phyloP scores from a whole-genome alignment of 495 filamentous ascomycete genomes.

The Penicillium subrubescens region DNA sequence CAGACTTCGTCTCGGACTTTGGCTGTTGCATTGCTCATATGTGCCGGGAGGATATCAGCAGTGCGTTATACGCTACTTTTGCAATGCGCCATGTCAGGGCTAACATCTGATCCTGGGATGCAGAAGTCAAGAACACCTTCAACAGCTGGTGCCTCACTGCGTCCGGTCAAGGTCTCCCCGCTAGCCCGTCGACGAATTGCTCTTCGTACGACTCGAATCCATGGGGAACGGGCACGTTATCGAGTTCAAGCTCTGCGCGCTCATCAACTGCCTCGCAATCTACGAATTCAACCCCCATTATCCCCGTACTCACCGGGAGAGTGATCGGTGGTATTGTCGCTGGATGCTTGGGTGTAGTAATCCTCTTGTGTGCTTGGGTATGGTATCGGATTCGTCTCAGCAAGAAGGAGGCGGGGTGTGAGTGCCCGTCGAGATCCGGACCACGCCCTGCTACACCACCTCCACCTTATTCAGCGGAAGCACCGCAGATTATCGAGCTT shows the following conservation, averaged over 20 bases:
- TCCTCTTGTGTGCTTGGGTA: not conserved
- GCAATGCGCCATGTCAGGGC: not conserved
- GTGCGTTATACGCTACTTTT: not conserved
- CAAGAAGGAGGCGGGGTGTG: not conserved
- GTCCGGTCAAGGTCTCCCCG: not conserved
- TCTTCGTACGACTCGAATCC: not conserved
- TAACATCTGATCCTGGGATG: not conserved
- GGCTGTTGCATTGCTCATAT: not conserved
- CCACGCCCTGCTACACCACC: not conserved
- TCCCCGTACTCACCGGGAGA: not conserved
- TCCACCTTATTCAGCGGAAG: constrained; percentile 8
- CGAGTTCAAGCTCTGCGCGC: not conserved
- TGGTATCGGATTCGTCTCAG: not conserved
- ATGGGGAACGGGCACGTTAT: not conserved
- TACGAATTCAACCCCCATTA: too few relatives aligned
- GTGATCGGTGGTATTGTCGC: not conserved
- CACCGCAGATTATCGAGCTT: not conserved
- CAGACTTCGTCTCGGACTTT: not conserved
- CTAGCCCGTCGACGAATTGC: not conserved
- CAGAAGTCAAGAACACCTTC: not conserved
- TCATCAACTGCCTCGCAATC: not conserved
- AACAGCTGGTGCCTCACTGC: not conserved
- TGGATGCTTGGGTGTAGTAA: not conserved
- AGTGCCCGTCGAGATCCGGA: not conserved
- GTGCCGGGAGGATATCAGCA: not conserved